Conservation (phyloP, 495 filamentous ascomycete species). For the Podospora australis region DNA sequence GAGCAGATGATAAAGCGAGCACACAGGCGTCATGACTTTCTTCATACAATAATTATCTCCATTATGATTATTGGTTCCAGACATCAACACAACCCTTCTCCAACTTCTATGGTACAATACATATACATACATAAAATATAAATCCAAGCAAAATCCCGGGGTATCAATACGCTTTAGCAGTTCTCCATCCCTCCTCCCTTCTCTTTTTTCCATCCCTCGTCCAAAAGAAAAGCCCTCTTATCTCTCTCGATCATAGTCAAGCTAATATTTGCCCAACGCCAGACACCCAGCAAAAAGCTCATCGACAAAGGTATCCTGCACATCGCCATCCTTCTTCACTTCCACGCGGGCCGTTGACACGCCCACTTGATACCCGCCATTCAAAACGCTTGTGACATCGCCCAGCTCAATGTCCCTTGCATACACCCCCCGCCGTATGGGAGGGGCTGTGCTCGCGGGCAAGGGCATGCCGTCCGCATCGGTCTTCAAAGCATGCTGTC, state of each 20-base stretch:
- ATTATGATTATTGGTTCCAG: no score
- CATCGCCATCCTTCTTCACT: slow-evolving; percentile 13
- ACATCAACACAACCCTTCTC: no score
- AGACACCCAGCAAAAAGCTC: slow-evolving; percentile 27
- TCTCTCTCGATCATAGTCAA: not conserved
- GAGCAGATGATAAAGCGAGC: no score
- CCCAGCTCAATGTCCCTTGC: not conserved
- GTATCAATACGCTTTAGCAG: no score
- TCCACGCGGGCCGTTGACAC: slow-evolving; percentile 3
- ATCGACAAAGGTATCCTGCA: slow-evolving; percentile 27
- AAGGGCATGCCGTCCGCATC: not conserved
- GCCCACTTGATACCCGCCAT: not conserved
- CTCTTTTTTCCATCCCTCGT: not conserved
- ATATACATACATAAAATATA: no score
- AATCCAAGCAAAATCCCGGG: no score
- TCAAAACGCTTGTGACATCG: not conserved
- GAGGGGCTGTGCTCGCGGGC: not conserved
- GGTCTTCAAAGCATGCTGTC: not conserved
- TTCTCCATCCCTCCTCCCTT: not conserved
- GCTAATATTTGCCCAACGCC: not conserved
- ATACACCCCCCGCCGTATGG: not conserved
- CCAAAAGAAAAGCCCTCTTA: not conserved
- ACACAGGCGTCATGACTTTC: no score
- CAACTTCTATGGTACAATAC: no score
- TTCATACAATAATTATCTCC: no score